Evolutionary conservation across 345 rosid species (phyloP).

Genomic region (Hibiscus trionum): DNA sequence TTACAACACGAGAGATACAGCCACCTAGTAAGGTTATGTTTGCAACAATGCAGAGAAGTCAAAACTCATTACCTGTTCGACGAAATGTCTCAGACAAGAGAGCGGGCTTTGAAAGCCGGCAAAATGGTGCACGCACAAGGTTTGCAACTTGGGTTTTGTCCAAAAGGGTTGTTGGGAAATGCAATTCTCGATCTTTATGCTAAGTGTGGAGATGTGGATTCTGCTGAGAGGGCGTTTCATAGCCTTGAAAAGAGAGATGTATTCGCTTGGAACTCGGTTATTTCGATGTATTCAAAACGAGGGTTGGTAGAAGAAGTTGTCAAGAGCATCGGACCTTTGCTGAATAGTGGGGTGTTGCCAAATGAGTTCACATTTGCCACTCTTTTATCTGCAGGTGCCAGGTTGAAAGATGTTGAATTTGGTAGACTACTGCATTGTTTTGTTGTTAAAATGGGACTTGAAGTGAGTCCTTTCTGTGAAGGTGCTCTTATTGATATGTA

Average conservation of each 20-base stretch:
- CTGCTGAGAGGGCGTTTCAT: conserved; percentile 49
- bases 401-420: conserved; percentile 32
- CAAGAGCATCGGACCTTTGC: conserved; percentile 31
- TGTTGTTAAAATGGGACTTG: conserved; percentile 56
- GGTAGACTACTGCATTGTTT: conserved; percentile 58
- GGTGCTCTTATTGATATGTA: conserved; percentile 78
- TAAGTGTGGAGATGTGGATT: conserved; percentile 49
- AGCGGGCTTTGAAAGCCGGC: conserved; percentile 24
- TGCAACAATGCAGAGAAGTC: conserved; percentile 38
- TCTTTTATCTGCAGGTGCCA: conserved; percentile 63
- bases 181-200: conserved; percentile 73
- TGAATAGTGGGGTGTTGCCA: conserved; percentile 32
- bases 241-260: conserved; percentile 43
- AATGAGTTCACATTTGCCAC: conserved; percentile 76
- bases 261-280: conserved; percentile 70
- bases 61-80: conserved; percentile 56
- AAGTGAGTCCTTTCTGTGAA: conserved; percentile 46
- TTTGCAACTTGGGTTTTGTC: conserved; percentile 39
- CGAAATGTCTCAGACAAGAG: conserved; percentile 48
- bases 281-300: conserved; percentile 54
- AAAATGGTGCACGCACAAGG: conserved; percentile 48
- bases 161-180: conserved; percentile 44
- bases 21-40: conserved; percentile 16
- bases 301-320: conserved; percentile 36
- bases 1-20: too few species aligned